Base-by-base conservation (phyloP, 139 green algal genomes). In the Chlamydomonas eustigma region DNA sequence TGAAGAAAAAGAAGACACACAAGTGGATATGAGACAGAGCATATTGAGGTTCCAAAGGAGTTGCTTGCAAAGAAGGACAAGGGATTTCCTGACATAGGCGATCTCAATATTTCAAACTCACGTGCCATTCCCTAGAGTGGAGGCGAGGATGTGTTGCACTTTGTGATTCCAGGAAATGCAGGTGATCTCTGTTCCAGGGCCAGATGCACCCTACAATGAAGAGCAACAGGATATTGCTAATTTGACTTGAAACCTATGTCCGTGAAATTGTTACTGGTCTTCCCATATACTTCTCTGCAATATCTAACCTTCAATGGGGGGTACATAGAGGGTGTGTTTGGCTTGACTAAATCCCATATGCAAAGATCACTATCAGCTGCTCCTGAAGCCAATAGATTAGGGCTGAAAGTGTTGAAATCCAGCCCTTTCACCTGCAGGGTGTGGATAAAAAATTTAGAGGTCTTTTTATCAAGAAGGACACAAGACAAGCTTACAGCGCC, bases 121-220 rank as follows among this genome's bases (percentile, higher is more conserved):
- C 73, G 71, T 81, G 33, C 90, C 89, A 30, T 81, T 87, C 22
- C 73, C 80, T 32, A 79, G 90, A 66, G 84, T 90, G 32, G 91
- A 94, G 3, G 92, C 95, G 69, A 99, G 81, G 74, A 99, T 98
- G 81, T 99, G 93, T 77, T 96, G 91, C 51, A 98, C 94, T 79
- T 97, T 97, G 64, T 75, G 75, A 84, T 99, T 99, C 95, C 95
- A 99, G 0, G 87, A 79, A 6, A 98, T 83, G 77, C 85, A 89
- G 0, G 90, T 92, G 39, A 98, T 94, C 66, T 98, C 92, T 3
- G 79, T 80, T 24, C 83, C 78, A 6, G 67, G 58, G 58, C 58
- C 58, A 35, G 58, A 70, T 24, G 25, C 58, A 18, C 58, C 58
- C 58, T 70, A 28, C 24, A 63, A 63, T 18, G 18, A 63, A 24